Evolutionary conservation across 306 rosid species (phyloP).

Genomic region (Rubus idaeus): DNA sequence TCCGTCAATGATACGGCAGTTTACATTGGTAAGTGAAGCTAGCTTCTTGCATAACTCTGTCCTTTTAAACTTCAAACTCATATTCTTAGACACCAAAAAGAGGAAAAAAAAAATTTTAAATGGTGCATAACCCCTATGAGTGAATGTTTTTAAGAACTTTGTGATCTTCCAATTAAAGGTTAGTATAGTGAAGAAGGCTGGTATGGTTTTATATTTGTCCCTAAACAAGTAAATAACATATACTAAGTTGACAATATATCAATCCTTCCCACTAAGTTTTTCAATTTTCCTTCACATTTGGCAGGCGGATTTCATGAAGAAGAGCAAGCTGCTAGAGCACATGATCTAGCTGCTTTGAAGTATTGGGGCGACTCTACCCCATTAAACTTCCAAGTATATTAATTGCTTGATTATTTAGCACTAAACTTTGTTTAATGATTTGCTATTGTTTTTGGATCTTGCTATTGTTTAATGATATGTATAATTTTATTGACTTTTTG

Average conservation of each 20-base stretch:
- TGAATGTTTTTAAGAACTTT: not conserved
- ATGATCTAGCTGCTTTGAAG: conserved; percentile 40
- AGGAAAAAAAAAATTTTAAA: too few relatives aligned
- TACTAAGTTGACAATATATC: not conserved
- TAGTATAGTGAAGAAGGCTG: not conserved
- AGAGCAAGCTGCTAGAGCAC: conserved; percentile 42
- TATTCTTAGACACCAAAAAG: too few relatives aligned
- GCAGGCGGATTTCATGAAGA: conserved; percentile 28
- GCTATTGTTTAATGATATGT: too few relatives aligned
- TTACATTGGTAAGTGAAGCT: conserved; percentile 39
- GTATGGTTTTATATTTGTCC: not conserved
- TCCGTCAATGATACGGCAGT: conserved; percentile 16
- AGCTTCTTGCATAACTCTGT: not conserved
- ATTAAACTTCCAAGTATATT: conserved; percentile 42
- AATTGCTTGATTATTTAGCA: not conserved
- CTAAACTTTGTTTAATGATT: not conserved
- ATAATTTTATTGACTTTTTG: not conserved
- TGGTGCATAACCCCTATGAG: too few relatives aligned
- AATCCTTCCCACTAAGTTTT: not conserved
- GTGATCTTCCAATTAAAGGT: not conserved
- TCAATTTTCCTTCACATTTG: not conserved
- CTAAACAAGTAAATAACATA: too few relatives aligned
- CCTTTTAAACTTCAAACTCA: not conserved
- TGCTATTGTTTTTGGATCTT: not conserved
- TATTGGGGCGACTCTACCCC: conserved; percentile 30